Base-by-base conservation (phyloP, 148 eudicot genomes). In the Suaeda aralocaspica region DNA sequence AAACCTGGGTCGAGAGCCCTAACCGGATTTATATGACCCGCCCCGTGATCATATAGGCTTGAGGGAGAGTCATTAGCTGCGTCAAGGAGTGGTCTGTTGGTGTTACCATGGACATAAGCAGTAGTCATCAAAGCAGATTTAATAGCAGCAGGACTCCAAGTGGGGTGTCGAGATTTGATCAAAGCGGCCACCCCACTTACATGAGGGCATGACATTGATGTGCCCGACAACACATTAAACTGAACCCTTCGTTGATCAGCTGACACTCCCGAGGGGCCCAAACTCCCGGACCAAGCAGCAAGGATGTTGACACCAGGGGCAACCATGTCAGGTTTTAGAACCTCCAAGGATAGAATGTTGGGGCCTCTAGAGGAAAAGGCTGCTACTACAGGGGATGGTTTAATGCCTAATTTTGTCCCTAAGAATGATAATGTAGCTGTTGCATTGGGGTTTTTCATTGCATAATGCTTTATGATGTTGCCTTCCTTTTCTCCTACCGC, bases 221-320 rank as follows among this genome's bases (percentile, higher is more conserved):
- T 93, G 29, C 98, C 98, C 0, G 98, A 93, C 10, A 93, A 70
- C 33, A 93, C 83, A 33, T 93, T 93, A 74, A 93, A 93, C 39
- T 75, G 75, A 39, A 92, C 89, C 48, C 86, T 65, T 13, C 98
- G 76, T 15, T 29, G 72, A 72, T 93, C 98, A 1, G 83, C 77
- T 0, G 67, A 62, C 25, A 88, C 76, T 29, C 95, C 76, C 0
- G 98, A 88, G 0, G 98, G 98, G 39, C 96, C 90, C 5, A 72
- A 25, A 3, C 49, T 75, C 1, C 90, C 92, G 0, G 92, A 80
- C 98, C 98, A 93, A 9, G 92, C 89, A 0, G 98, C 98, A 0
- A 93, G 88, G 45, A 93, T 93, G 87, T 93, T 93, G 36, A 93
- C 98, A 49, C 95, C 96, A 0, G 96, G 98, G n/a, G 94, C 98